Evolutionary conservation across 2,329 filamentous ascomycete genomes (phyloP).

Genomic region (Talaromyces rugulosus): DNA sequence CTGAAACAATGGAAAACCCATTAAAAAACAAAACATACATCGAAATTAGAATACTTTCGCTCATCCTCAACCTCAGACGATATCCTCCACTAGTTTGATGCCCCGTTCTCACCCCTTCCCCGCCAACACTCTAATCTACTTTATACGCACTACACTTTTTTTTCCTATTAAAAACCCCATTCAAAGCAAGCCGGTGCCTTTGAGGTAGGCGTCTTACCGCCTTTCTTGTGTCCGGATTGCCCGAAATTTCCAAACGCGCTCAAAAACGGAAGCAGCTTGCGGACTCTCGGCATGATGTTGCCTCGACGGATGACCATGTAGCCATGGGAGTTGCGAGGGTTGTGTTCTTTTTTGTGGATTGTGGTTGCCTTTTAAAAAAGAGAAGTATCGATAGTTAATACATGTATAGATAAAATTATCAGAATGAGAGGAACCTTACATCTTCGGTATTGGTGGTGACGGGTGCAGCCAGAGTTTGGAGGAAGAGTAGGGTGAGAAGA

Average conservation of each 20-base stretch:
- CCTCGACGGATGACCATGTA: background rate
- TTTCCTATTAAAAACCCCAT: background rate
- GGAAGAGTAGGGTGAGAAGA: background rate
- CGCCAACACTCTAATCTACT: background rate
- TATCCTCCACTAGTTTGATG: background rate
- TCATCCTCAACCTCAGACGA: background rate
- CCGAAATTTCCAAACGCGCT: slow-evolving; percentile 9
- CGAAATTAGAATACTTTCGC: no score
- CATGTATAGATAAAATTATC: background rate
- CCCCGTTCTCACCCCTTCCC: background rate
- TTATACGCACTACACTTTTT: background rate
- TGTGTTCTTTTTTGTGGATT: background rate
- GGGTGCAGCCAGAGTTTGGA: background rate
- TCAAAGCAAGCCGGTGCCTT: background rate
- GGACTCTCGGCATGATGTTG: slow-evolving; percentile 8
- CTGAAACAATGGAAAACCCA: no score
- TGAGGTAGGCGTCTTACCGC: slow-evolving; percentile 3
- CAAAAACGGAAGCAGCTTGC: slow-evolving; percentile 2
- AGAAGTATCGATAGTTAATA: background rate
- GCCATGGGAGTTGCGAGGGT: background rate
- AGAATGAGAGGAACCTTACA: background rate
- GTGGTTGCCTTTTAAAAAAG: background rate
- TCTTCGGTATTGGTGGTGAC: background rate
- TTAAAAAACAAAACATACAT: no score
- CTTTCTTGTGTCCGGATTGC: slow-evolving; percentile 4